A percentile compares a stretch with the other conserved stretches of the same genome.
Evolutionary conservation across 176 grass and related monocot species (phyloP).

Genomic region (Tillandsia fasciculata): DNA sequence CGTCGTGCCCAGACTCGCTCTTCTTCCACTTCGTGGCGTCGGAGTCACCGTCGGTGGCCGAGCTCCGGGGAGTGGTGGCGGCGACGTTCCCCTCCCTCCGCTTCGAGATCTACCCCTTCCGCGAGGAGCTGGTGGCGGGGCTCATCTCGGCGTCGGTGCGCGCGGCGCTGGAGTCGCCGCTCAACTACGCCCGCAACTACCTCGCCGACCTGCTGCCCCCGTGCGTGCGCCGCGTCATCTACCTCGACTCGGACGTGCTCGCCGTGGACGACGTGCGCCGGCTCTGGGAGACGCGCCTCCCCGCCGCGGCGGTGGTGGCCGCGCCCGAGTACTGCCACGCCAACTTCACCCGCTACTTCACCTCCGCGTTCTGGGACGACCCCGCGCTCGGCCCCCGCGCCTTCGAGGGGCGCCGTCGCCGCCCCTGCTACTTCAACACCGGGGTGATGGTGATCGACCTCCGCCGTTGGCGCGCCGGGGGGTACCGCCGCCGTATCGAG

Average conservation of each 20-base stretch:
- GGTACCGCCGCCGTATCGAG: slow-evolving; percentile 36
- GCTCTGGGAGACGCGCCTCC: slow-evolving; percentile 67
- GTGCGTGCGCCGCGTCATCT: slow-evolving; percentile 71
- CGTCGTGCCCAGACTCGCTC: slow-evolving; percentile 63
- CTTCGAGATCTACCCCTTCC: slow-evolving; percentile 1
- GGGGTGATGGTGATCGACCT: slow-evolving; percentile 93
- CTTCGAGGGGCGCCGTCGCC: slow-evolving; percentile 37
- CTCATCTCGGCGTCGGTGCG: slow-evolving; percentile 7
- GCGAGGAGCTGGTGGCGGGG: neutral
- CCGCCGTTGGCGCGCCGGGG: slow-evolving; percentile 34
- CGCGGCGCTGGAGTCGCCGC: slow-evolving; percentile 34
- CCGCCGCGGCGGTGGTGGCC: slow-evolving; percentile 61
- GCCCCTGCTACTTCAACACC: slow-evolving; percentile 93
- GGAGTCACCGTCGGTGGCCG: slow-evolving; percentile 5
- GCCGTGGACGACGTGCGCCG: slow-evolving; percentile 52
- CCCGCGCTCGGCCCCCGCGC: slow-evolving; percentile 36
- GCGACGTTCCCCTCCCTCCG: neutral
- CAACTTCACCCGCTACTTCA: slow-evolving; percentile 92
- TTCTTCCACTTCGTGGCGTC: slow-evolving; percentile 72
- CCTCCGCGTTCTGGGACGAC: slow-evolving; percentile 63
- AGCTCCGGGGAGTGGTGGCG: neutral
- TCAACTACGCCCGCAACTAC: slow-evolving; percentile 87
- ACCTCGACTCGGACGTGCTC: slow-evolving; percentile 92
- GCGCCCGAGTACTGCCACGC: slow-evolving; percentile 98
- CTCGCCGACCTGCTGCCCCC: slow-evolving; percentile 62